Base-by-base conservation (phyloP, 306 rosid genomes). In the Inga leiocalycina region DNA sequence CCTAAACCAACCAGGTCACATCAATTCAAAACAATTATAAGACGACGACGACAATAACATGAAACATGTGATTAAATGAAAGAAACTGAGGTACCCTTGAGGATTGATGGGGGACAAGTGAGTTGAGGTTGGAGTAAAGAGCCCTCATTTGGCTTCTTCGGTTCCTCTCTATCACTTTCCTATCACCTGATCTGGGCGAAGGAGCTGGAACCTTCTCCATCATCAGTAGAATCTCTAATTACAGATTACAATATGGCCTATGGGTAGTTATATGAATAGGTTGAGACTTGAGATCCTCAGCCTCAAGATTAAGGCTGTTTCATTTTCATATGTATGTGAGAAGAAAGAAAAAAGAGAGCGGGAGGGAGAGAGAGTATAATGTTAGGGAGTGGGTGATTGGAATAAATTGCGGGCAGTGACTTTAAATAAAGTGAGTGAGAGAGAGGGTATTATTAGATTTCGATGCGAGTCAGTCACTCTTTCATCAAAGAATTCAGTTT, bases 71-170 rank as follows among this genome's bases (percentile, higher is more conserved):
- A 27, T 62, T 32, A 14, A 15, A n/a, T 24, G 14, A 17, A 70
- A 34, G 20, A 54, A 54, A 54, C 27, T 27, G 35, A 62, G 27
- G 34, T 11, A 89, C 95, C 91, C 64, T 82, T 66, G 87, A 77
- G 66, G 37, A 4, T 52, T 84, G 90, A 68, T 56, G 91, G 45
- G 91, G 88, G 3, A 91, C 80, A 74, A 91, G 89, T 69, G 89
- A 82, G 46, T 78, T 78, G 88, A 91, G 95, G 80, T 82, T 14
- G 75, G 91, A 82, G 78, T 72, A 91, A 12, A 90, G 91, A n/a
- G 46, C 83, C 75, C 87, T 91, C 95, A 91, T 91, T 79, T 84
- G 91, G 83, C 77, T 88, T 86, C 95, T 90, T 51, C 95, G 77
- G 12, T 87, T 83, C 66, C 89, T 85, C 88, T 92, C 98, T 3